phyloP scores from a whole-genome alignment of 495 filamentous ascomycete genomes.

The Cairneyella variabilis region DNA sequence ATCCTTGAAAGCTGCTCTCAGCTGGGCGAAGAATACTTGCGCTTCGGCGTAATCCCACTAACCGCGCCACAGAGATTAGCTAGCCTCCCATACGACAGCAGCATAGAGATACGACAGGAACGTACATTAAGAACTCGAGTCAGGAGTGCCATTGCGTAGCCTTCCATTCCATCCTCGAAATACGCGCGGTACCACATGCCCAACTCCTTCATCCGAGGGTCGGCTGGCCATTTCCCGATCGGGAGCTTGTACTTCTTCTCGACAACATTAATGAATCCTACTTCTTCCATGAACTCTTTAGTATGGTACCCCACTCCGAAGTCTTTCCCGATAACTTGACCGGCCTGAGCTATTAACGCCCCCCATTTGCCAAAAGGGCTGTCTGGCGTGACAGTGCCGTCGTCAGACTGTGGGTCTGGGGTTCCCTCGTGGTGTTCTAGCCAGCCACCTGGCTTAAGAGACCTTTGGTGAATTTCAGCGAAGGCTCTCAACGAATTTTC shows the following conservation, averaged over 20 bases:
- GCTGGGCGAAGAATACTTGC: neutral
- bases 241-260: conserved; percentile 46
- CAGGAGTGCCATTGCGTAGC: conserved; percentile 5
- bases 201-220: conserved; percentile 44
- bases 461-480: too few species aligned
- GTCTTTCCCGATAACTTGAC: neutral
- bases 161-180: neutral
- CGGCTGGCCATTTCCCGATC: conserved; percentile 29
- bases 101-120: neutral
- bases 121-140: conserved; percentile 6
- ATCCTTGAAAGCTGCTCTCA: neutral
- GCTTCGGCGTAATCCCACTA: neutral
- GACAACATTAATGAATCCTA: conserved; percentile 44
- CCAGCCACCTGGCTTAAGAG: conserved; percentile 37
- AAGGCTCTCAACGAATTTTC: neutral
- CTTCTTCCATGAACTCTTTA: conserved; percentile 42
- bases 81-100: neutral
- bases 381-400: conserved; percentile 4
- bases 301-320: neutral
- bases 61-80: neutral
- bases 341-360: neutral
- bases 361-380: conserved; percentile 26
- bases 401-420: neutral
- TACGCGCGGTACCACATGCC: conserved; percentile 30
- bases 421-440: conserved; percentile 1